Evolutionary conservation across 2,329 filamentous ascomycete genomes (phyloP).

Genomic region (Xylaria sp.): DNA sequence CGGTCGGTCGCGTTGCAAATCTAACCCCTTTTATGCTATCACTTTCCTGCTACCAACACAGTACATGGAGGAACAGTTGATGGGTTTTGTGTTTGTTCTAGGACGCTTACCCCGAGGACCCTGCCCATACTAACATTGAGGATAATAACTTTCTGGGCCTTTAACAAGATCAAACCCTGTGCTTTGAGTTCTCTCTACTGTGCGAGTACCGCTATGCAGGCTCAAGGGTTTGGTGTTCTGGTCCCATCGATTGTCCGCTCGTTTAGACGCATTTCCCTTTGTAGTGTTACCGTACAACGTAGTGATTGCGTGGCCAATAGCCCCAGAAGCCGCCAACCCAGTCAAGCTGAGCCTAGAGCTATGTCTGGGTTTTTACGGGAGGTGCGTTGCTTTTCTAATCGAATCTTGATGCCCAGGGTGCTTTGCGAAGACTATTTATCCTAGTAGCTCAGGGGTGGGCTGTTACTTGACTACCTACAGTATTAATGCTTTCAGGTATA

Average conservation of each 20-base stretch:
- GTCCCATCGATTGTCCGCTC: neutral
- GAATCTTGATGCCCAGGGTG: too few relatives aligned
- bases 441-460: neutral
- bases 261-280: neutral
- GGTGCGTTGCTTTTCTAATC: too few relatives aligned
- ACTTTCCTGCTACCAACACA: neutral
- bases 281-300: neutral
- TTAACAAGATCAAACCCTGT: too few relatives aligned
- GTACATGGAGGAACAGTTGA: neutral
- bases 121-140: neutral
- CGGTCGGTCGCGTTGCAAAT: slow-evolving; percentile 1
- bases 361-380: too few relatives aligned
- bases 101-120: neutral
- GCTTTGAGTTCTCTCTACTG: neutral
- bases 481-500: too few relatives aligned
- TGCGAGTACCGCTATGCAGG: neutral
- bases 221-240: neutral
- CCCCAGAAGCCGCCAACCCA: neutral
- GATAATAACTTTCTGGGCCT: too few relatives aligned
- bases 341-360: neutral
- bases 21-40: neutral
- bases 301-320: neutral
- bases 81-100: neutral
- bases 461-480: too few relatives aligned
- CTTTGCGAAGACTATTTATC: neutral